Evolutionary conservation across 139 green algal genomes (phyloP), one percentile per base, ranked within the genome.

Genomic region (Coelastrella sp.): DNA sequence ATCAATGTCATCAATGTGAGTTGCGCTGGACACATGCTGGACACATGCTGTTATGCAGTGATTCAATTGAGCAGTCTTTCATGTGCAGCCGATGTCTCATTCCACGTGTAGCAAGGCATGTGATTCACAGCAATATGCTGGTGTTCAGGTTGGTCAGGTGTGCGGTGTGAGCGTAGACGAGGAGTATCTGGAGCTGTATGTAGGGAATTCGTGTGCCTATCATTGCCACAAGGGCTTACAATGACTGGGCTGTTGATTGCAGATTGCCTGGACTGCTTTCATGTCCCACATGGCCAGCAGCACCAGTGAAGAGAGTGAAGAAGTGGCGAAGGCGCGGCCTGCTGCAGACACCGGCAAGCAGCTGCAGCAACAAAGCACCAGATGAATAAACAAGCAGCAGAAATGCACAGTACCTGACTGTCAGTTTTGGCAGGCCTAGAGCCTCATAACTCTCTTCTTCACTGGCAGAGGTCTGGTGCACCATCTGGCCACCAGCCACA

Each of bases 1-100:
- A 95, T 97, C 88, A 98, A 98, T 84, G 75, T 94, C 7, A 90
- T 98, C 56, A 90, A 91, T 56, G 93, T 95, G 81, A 92, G 91
- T 85, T 15, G 17, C 24, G 24, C 24, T 81, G 24, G 35, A 49
- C 35, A 49, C 35, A 49, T 49, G 35, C 35, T 49, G 35, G 1
- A 49, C 35, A 49, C 35, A 49, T 49, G 35, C 35, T 49, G 35
- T 3, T 5, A 3, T 49, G 35, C 35, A 49, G 35, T 49, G 35
- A 49, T 49, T 3, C 35, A 49, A 5, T 1, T 49, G 35, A 5
- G 35, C 35, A 49, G 35, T 49, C 35, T 49, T 3, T 5, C 35
- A 49, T 49, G 35, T 49, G 35, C 35, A 49, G 35, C 35, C 35
- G 35, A 3, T 3, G 35, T 49, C 35, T 49, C 35, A 49, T 49